These are phyloP conservation scores for Aspergillus thermomutatus DNA, from an alignment of 2,329 filamentous ascomycete genomes.

Conservation along the genomic window DNA sequence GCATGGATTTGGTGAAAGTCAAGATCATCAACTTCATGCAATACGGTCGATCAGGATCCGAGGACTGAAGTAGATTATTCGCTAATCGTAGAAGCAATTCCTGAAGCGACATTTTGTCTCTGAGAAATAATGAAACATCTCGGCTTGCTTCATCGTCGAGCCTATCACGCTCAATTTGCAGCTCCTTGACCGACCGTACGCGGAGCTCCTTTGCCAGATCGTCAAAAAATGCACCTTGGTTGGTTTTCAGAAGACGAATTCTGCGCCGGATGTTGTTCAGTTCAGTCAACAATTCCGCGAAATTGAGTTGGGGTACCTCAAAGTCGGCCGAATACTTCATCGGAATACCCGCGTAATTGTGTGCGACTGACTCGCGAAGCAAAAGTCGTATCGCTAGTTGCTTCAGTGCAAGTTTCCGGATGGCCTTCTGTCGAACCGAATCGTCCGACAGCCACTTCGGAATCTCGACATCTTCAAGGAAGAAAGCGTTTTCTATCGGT, in stretches of 20 bases:
- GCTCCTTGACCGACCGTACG: constrained; percentile 14
- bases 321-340: constrained; percentile 30
- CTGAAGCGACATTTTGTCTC: constrained; percentile 30
- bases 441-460: constrained; percentile 29
- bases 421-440: constrained; percentile 32
- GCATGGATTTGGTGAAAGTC: constrained; percentile 35
- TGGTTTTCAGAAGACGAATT: constrained; percentile 29
- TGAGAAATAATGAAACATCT: constrained; percentile 28
- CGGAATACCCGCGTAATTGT: constrained; percentile 34
- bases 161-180: constrained; percentile 13
- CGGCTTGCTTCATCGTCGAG: constrained; percentile 29
- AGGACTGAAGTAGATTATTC: constrained; percentile 32
- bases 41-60: constrained; percentile 35
- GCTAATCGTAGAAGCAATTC: constrained; percentile 36
- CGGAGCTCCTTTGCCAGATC: constrained; percentile 31
- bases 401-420: constrained; percentile 37
- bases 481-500: constrained; percentile 12
- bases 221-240: constrained; percentile 21
- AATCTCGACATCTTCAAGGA: constrained; percentile 19
- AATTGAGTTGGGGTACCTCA: constrained; percentile 27
- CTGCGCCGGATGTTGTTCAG: constrained; percentile 31
- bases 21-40: constrained; percentile 34
- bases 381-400: constrained; percentile 39
- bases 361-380: constrained; percentile 37
- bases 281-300: constrained; percentile 31